Evolutionary conservation across 1,139 yeast genomes (phyloP).

Genomic region (Nakaseomyces bracarensis): DNA sequence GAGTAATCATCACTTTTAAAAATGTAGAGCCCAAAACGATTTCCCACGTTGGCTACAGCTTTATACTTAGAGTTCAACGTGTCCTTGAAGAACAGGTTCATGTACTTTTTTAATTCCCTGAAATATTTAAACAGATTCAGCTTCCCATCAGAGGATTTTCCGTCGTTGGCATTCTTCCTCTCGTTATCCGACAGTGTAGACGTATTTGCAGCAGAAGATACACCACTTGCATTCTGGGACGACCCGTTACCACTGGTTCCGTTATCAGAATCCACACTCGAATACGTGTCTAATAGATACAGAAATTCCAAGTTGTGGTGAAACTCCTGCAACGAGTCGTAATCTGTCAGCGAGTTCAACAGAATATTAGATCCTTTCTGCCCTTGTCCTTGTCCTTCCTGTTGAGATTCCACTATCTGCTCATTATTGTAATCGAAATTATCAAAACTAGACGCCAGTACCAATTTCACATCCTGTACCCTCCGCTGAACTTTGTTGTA

Average conservation of each 20-base stretch:
- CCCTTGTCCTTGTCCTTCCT: too few relatives aligned
- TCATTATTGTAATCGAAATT: slow-evolving; percentile 29
- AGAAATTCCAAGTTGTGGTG: slow-evolving; percentile 29
- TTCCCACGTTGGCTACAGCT: slow-evolving; percentile 23
- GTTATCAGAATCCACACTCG: slow-evolving; percentile 25
- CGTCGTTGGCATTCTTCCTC: neutral
- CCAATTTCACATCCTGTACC: slow-evolving; percentile 32
- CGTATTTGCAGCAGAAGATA: slow-evolving; percentile 1
- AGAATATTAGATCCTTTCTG: too few relatives aligned
- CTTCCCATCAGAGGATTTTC: slow-evolving; percentile 14
- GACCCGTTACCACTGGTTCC: slow-evolving; percentile 8
- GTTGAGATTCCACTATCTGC: slow-evolving; percentile 10
- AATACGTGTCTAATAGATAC: slow-evolving; percentile 27
- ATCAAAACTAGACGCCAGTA: slow-evolving; percentile 32
- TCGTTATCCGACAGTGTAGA: slow-evolving; percentile 1
- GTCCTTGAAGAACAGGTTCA: slow-evolving; percentile 19
- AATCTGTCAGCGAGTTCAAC: slow-evolving; percentile 25
- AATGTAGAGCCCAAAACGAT: slow-evolving; percentile 28
- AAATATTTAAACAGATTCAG: slow-evolving; percentile 30
- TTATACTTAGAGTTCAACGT: slow-evolving; percentile 13
- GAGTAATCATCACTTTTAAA: slow-evolving; percentile 8
- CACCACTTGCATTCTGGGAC: neutral
- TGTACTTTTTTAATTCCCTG: slow-evolving; percentile 25
- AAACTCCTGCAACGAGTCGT: slow-evolving; percentile 26
- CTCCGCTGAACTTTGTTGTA: slow-evolving; percentile 22